Evolutionary conservation across 2,329 filamentous ascomycete species (phyloP).

Genomic region (Ramichloridium luteum): DNA sequence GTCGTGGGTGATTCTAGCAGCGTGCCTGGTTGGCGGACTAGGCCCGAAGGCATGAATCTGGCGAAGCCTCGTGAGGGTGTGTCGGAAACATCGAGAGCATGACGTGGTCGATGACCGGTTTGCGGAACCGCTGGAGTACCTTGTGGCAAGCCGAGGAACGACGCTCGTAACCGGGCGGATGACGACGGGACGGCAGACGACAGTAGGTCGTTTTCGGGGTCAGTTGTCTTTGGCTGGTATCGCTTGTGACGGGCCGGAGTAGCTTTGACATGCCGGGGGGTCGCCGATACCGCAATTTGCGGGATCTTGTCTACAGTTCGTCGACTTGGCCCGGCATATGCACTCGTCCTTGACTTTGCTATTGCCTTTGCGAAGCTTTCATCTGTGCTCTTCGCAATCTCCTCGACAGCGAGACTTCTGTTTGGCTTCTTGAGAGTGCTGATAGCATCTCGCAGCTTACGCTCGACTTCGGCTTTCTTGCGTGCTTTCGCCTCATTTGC

Average conservation of each 20-base stretch:
- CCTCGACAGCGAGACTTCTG: slow-evolving; percentile 54
- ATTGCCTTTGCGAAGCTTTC: slow-evolving; percentile 34
- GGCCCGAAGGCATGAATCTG: slow-evolving; percentile 18
- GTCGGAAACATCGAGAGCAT: slow-evolving; percentile 25
- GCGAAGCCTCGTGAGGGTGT: slow-evolving; percentile 32
- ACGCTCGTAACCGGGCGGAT: slow-evolving; percentile 21
- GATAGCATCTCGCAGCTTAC: slow-evolving; percentile 63
- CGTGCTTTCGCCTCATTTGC: slow-evolving; percentile 46
- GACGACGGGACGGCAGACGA: slow-evolving; percentile 30
- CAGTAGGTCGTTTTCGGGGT: slow-evolving; percentile 13
- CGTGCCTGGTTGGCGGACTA: slow-evolving; percentile 13
- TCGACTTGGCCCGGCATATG: slow-evolving; percentile 13
- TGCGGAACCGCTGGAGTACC: slow-evolving; percentile 20
- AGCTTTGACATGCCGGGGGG: slow-evolving; percentile 27
- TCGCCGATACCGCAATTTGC: slow-evolving; percentile 29
- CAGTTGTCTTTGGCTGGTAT: slow-evolving; percentile 16
- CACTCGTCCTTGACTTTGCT: slow-evolving; percentile 10
- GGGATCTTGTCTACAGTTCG: slow-evolving; percentile 22
- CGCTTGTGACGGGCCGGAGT: slow-evolving; percentile 15
- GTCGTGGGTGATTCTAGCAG: slow-evolving; percentile 16
- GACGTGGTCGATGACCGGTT: slow-evolving; percentile 15
- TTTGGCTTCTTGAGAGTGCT: slow-evolving; percentile 64
- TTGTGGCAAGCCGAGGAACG: slow-evolving; percentile 7
- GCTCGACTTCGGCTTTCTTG: slow-evolving; percentile 55
- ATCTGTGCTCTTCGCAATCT: slow-evolving; percentile 55